Base-by-base conservation (phyloP, 1,284 basidiomycete genomes). In the Fomitopsis palustris region DNA sequence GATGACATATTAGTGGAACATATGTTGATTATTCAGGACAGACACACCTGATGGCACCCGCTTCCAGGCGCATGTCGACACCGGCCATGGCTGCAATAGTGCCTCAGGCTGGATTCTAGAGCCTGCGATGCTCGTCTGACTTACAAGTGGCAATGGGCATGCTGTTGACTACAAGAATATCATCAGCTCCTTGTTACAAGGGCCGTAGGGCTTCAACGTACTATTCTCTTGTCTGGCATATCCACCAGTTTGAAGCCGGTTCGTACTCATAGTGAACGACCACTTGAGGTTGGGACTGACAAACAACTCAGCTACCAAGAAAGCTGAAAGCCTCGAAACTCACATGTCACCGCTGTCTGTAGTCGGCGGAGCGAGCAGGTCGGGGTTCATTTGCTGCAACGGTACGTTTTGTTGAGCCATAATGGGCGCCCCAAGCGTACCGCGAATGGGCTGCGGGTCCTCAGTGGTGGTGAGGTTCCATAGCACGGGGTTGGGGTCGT, bases 181-280 rank as follows among this genome's bases (percentile, higher is more conserved):
- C 10, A 43, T 66, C 21, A 63, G 56, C 25, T 19, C 12, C 29
- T 16, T 12, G 14, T 21, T 14, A 8, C 42, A 43, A 41, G 12
- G 37, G 12, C 41, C 42, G 51, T 49, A 19, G 12, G 8, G 31
- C 43, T 14, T 37, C 14, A 12, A 52, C 64, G 76, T 45, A 85
- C 86, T 66, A 63, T 88, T 88, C 70, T 88, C 78, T 63, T 88
- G 80, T 55, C 87, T 79, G 39, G 87, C 85, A 87, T 87, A 91
- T 2, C 88, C 88, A 39, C 88, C 88, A 0, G 82, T 82, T 62
- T 86, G 83, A 4, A 91, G 71, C 37, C 87, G 83, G 66, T 88
- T 89, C 70, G 85, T 83, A 58, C 85, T 88, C 60, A 90, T 70
- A 59, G 77, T 73, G 70, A 89, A 87, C 0, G 88, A 82, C 88